These are phyloP conservation scores for Calonectria fujianensis DNA, from an alignment of 2,329 filamentous ascomycete genomes.

Conservation along the genomic window DNA sequence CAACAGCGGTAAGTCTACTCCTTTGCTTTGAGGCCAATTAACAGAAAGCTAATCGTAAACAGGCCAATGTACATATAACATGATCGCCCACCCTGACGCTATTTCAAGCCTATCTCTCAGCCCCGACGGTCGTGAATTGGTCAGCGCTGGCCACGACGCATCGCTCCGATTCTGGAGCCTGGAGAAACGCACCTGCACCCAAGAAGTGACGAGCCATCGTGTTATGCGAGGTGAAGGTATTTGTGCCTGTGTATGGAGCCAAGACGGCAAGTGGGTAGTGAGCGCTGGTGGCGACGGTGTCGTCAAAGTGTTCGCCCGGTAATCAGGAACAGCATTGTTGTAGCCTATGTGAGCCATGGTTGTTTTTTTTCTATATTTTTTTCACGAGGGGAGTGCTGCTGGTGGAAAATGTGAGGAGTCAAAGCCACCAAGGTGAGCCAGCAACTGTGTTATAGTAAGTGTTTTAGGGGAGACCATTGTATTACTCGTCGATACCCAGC, in stretches of 20 bases:
- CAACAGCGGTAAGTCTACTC: conserved; percentile 90
- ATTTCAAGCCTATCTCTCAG: conserved; percentile 95
- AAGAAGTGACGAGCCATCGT: conserved; percentile 94
- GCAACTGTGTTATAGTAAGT: conserved; percentile 48
- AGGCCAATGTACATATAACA: conserved; percentile 99
- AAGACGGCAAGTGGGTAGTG: conserved; percentile 95
- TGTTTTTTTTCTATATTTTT: conserved; percentile 27
- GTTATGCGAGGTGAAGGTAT: conserved; percentile 98
- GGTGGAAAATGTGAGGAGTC: conserved; percentile 21
- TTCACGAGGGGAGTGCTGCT: conserved; percentile 41
- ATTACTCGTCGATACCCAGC: conserved; percentile 61
- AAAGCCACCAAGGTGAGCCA: conserved; percentile 19
- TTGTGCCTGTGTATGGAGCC: conserved; percentile 95
- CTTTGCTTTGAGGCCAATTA: neutral
- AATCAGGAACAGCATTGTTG: conserved; percentile 43
- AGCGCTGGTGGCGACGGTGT: conserved; percentile 96
- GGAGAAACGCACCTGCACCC: conserved; percentile 95
- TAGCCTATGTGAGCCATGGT: neutral
- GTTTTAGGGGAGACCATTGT: conserved; percentile 49
- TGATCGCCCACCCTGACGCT: conserved; percentile 95
- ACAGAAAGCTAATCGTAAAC: conserved; percentile 30
- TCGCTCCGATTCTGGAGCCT: conserved; percentile 97
- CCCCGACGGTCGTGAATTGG: conserved; percentile 93
- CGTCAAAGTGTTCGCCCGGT: conserved; percentile 90
- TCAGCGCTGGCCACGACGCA: conserved; percentile 96